Evolutionary conservation across 345 rosid genomes (phyloP).

Genomic region (Psidium friedrichsthalianum): DNA sequence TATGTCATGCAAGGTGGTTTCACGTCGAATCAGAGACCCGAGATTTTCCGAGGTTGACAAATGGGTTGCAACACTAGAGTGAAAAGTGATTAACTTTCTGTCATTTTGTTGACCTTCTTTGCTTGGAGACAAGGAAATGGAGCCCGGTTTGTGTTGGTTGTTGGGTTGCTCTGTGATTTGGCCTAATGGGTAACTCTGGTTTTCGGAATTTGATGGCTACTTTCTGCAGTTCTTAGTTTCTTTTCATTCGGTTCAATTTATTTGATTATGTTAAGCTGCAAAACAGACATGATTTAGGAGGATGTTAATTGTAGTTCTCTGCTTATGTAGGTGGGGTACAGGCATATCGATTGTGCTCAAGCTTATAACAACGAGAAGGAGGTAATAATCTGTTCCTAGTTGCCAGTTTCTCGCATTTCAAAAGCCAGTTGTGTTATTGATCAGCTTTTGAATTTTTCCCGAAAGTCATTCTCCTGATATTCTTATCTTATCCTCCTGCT

Average conservation of each 20-base stretch:
- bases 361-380: constrained; percentile 58
- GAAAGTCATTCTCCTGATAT: not conserved
- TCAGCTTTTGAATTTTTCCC: not conserved
- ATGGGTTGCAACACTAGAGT: not conserved
- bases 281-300: not conserved
- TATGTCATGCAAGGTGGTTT: not conserved
- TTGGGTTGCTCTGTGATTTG: not conserved
- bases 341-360: constrained; percentile 80
- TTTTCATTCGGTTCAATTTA: not conserved
- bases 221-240: not conserved
- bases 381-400: constrained; percentile 24
- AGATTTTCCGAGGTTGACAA: not conserved
- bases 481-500: not conserved
- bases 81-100: not conserved
- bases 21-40: not conserved
- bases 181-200: not conserved
- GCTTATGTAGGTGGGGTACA: constrained; percentile 54
- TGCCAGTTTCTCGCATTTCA: not conserved
- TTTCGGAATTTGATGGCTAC: not conserved
- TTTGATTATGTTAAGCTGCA: not conserved
- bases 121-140: not conserved
- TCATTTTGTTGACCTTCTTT: not conserved
- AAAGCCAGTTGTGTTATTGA: not conserved
- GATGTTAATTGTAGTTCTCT: not conserved
- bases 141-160: not conserved